Evolutionary conservation across 1,139 yeast species (phyloP).

Genomic region (Blastobotrys illinoisensis): DNA sequence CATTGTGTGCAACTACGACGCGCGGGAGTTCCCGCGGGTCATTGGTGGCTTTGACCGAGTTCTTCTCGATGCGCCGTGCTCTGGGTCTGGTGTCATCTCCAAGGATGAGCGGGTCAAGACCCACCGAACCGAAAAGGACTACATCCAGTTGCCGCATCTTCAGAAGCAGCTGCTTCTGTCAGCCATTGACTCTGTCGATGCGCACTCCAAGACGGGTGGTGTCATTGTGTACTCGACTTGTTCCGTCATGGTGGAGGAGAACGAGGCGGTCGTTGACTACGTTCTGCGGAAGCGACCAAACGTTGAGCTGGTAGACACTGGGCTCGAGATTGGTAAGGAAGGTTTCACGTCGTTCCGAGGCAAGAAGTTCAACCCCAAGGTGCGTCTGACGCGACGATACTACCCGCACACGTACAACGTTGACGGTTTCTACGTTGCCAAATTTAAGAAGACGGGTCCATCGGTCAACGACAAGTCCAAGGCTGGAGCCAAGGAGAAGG

Average conservation of each 20-base stretch:
- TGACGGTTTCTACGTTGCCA: slow-evolving; percentile 97
- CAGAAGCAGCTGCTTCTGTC: slow-evolving; percentile 90
- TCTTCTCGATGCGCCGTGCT: slow-evolving; percentile 95
- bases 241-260: slow-evolving; percentile 97
- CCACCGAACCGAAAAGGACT: slow-evolving; percentile 92
- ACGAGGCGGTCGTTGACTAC: slow-evolving; percentile 97
- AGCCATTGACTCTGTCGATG: slow-evolving; percentile 97
- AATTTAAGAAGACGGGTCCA: slow-evolving; percentile 85
- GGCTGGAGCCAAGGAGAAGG: slow-evolving; percentile 89
- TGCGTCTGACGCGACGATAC: slow-evolving; percentile 84
- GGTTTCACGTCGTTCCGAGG: slow-evolving; percentile 95
- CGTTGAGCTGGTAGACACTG: slow-evolving; percentile 89
- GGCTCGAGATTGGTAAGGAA: slow-evolving; percentile 90
- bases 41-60: slow-evolving; percentile 98
- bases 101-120: slow-evolving; percentile 95
- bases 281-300: slow-evolving; percentile 95
- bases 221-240: slow-evolving; percentile 95
- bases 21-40: slow-evolving; percentile 96
- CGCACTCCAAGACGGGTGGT: slow-evolving; percentile 87
- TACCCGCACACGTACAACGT: slow-evolving; percentile 98
- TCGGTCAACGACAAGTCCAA: slow-evolving; percentile 61
- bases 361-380: slow-evolving; percentile 73
- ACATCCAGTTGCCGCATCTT: slow-evolving; percentile 91
- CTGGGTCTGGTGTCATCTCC: slow-evolving; percentile 99
- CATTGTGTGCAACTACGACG: slow-evolving; percentile 95